Evolutionary conservation across 31 red algal genomes (phyloP).

Genomic region (Odonthalia washingtoniensis): DNA sequence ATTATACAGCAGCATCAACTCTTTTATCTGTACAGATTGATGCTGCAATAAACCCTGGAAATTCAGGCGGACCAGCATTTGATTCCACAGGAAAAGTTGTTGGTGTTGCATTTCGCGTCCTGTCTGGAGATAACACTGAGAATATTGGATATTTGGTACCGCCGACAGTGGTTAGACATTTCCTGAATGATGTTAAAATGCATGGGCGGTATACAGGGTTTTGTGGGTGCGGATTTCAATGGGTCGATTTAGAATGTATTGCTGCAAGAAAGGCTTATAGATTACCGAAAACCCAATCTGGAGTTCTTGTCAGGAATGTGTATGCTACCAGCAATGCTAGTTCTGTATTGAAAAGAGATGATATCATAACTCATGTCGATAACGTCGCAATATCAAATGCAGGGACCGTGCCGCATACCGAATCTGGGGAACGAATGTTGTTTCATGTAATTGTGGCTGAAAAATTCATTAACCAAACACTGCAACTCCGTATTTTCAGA

Average conservation of each 20-base stretch:
- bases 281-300: conserved; percentile 58
- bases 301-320: conserved; percentile 82
- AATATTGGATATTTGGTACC: conserved; percentile 90
- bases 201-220: conserved; percentile 88
- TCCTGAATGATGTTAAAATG: conserved; percentile 77
- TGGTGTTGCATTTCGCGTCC: conserved; percentile 90
- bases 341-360: conserved; percentile 66
- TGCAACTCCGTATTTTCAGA: conserved; percentile 57
- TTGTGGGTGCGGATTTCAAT: conserved; percentile 72
- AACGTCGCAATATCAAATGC: conserved; percentile 76
- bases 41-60: conserved; percentile 95
- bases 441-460: conserved; percentile 77
- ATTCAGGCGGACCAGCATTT: conserved; percentile 89
- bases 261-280: conserved; percentile 59
- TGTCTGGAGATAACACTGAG: conserved; percentile 81
- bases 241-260: conserved; percentile 82
- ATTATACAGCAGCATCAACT: not conserved
- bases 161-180: conserved; percentile 80
- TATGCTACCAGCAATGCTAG: conserved; percentile 58
- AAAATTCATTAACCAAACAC: conserved; percentile 75
- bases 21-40: conserved; percentile 75
- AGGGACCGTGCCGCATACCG: conserved; percentile 91
- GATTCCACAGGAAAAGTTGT: conserved; percentile 61
- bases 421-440: conserved; percentile 79
- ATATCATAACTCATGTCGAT: conserved; percentile 88